Percentiles rank a stretch among this genome's conserved stretches.
Evolutionary conservation across 2,329 filamentous ascomycete species (phyloP).

Genomic region (Venturia nashicola): DNA sequence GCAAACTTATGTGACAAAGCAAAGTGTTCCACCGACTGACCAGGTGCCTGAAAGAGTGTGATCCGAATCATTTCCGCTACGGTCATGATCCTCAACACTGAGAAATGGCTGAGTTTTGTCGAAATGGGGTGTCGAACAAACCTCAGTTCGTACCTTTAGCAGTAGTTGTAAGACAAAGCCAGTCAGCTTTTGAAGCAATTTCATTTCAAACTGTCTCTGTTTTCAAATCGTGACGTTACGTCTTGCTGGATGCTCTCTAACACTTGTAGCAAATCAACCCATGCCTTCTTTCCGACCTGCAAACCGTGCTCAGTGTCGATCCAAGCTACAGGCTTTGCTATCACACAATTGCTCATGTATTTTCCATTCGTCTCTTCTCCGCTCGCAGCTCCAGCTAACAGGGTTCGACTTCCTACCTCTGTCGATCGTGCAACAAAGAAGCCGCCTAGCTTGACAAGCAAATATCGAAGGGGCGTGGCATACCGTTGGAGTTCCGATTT

Average conservation of each 20-base stretch:
- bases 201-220: neutral
- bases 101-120: neutral
- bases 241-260: conserved; percentile 25
- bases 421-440: conserved; percentile 23
- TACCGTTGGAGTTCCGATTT: conserved; percentile 6
- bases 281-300: conserved; percentile 24
- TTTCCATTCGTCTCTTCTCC: conserved; percentile 28
- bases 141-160: neutral
- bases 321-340: conserved; percentile 19
- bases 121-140: neutral
- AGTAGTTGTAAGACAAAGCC: neutral
- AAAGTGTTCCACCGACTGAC: neutral
- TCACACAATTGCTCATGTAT: conserved; percentile 25
- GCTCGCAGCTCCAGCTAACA: conserved; percentile 26
- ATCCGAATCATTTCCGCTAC: neutral
- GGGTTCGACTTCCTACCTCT: conserved; percentile 27
- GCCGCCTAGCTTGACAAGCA: conserved; percentile 7
- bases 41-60: neutral
- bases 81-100: neutral
- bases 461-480: neutral
- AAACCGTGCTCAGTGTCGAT: conserved; percentile 26
- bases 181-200: neutral
- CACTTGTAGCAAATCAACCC: conserved; percentile 26
- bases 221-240: conserved; percentile 13
- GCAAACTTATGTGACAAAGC: neutral